Evolutionary conservation across 495 filamentous ascomycete species (phyloP), one percentile per base, ranked within the genome.

Genomic region (Podospora anserina): DNA sequence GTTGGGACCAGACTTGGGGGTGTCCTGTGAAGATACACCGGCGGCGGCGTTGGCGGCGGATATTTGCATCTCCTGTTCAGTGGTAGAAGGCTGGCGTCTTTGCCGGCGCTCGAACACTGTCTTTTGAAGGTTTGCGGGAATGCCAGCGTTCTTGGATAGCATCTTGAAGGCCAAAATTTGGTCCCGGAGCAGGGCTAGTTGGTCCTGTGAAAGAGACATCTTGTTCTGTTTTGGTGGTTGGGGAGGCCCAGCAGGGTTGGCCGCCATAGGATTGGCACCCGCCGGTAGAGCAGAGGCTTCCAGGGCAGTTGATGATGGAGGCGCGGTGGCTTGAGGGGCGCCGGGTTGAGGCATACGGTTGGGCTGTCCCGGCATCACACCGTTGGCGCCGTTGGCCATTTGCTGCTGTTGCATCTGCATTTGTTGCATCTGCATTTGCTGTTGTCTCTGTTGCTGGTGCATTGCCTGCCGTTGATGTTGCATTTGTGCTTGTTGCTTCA

Each of bases 151-250:
- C 78, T 92, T 95, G 13, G 89, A 88, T 1, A 97, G 82, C 70
- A 89, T 82, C 78, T 92, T 92, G 81, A 96, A 96, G 5, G 92
- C 91, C 69, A 86, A 78, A 57, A 96, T 94, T 75, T 97, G 93
- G 59, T 88, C 88, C 44, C 89, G 83, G 9, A 96, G 83, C 2
- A 87, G 87, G 30, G 82, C 80, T 53, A 96, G 78, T 71, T 97
- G 93, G 59, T 91, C 87, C 2, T 84, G 77, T 5, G 90, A 87
- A 72, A 95, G 93, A 44, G 83, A 82, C 18, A 20, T 20, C 61
- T 63, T 63, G 54, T 68, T 67, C 5, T 64, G 54, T 53, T 66
- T 71, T 19, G 67, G 66, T 0, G 76, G 58, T 28, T 27, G 16
- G 7, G 71, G 69, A 9, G 66, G 63, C 44, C 66, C 63, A 0